These are phyloP conservation scores for Phytopythium montanum DNA, from an alignment of 352 stramenopile species.

Conservation along the genomic window DNA sequence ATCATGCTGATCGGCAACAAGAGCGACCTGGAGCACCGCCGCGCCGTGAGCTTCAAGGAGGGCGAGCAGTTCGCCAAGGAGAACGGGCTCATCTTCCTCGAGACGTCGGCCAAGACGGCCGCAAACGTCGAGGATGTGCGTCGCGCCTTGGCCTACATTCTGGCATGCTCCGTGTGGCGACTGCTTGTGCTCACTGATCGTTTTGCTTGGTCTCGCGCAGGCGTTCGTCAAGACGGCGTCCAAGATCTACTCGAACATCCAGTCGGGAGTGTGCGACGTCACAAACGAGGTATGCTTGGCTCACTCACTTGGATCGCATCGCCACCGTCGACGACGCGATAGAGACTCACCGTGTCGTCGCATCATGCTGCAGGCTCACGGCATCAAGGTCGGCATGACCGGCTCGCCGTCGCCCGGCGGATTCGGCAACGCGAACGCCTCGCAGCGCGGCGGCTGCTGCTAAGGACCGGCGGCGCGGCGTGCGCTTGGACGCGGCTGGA, in stretches of 20 bases:
- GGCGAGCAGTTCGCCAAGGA: slow-evolving; percentile 98
- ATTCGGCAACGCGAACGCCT: slow-evolving; percentile 74
- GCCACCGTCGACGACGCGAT: neutral
- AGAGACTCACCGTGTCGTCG: neutral
- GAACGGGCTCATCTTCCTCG: slow-evolving; percentile 99
- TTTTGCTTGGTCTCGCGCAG: slow-evolving; percentile 22
- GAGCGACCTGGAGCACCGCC: slow-evolving; percentile 94
- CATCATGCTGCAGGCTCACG: slow-evolving; percentile 51
- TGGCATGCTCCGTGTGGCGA: neutral
- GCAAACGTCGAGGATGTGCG: slow-evolving; percentile 98
- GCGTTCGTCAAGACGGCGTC: slow-evolving; percentile 95
- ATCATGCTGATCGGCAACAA: slow-evolving; percentile 99
- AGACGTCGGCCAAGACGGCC: slow-evolving; percentile 98
- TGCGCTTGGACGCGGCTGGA: neutral
- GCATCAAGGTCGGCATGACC: slow-evolving; percentile 89
- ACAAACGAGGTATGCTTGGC: slow-evolving; percentile 91
- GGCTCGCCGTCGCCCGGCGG: slow-evolving; percentile 69
- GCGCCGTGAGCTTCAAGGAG: slow-evolving; percentile 97
- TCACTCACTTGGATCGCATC: neutral
- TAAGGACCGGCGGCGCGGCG: slow-evolving; percentile 32
- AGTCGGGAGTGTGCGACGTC: slow-evolving; percentile 92
- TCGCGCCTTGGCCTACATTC: no score
- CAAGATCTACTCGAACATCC: slow-evolving; percentile 97
- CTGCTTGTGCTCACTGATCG: neutral
- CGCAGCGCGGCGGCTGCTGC: slow-evolving; percentile 73